These are phyloP conservation scores for Polyplosphaeria fusca DNA, from an alignment of 495 filamentous ascomycete species.

Conservation along the genomic window DNA sequence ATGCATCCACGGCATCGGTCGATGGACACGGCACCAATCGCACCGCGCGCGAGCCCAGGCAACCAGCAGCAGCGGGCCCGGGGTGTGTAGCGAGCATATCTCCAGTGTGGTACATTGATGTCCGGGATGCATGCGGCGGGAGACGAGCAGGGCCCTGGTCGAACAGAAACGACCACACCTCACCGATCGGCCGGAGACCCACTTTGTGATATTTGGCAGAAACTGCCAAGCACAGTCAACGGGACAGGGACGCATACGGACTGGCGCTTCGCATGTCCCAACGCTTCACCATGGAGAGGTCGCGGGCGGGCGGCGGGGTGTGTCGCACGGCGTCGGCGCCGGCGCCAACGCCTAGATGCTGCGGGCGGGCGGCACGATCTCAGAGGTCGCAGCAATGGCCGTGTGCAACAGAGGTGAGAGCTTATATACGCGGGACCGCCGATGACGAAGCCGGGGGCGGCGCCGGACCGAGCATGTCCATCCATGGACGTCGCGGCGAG, in stretches of 20 bases:
- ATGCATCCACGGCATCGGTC: no score
- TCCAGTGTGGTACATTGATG: no score
- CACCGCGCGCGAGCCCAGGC: no score
- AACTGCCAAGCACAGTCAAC: slow-evolving; percentile 14
- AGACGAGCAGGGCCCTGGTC: no score
- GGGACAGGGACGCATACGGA: slow-evolving; percentile 9
- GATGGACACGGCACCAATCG: no score
- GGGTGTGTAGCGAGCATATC: no score
- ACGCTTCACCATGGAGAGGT: neutral
- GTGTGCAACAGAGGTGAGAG: slow-evolving; percentile 17
- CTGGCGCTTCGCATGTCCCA: slow-evolving; percentile 4
- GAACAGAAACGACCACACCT: no score
- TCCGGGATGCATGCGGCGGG: no score
- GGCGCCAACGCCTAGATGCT: slow-evolving; percentile 21
- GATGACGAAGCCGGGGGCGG: slow-evolving; percentile 16
- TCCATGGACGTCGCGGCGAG: no score
- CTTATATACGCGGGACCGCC: neutral
- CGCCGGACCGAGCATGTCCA: slow-evolving; percentile 25
- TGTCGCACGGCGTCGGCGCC: neutral
- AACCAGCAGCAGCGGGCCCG: no score
- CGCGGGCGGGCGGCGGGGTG: neutral
- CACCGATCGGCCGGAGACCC: slow-evolving; percentile 22
- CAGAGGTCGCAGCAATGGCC: slow-evolving; percentile 10
- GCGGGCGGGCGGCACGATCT: slow-evolving; percentile 26
- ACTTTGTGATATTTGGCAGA: slow-evolving; percentile 6